Conservation (phyloP, 1,139 yeast species). For the Yamadazyma blattariae region DNA sequence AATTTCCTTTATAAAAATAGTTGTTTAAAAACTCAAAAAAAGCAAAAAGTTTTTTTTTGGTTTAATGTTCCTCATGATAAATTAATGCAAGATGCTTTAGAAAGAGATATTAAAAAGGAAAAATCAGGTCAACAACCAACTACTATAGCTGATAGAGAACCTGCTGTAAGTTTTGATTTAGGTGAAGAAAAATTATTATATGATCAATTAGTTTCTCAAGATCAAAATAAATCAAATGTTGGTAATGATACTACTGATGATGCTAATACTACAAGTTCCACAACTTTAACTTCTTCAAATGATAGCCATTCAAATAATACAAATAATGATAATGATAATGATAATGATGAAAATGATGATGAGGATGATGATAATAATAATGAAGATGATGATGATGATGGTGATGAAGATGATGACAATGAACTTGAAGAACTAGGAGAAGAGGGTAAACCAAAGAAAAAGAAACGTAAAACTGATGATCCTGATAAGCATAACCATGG, state of each 20-base stretch:
- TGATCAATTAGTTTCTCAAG: constrained; percentile 49
- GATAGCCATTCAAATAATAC: constrained; percentile 1
- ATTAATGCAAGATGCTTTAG: constrained; percentile 89
- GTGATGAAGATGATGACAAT: too few relatives aligned
- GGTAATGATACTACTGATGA: constrained; percentile 9
- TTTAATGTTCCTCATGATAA: constrained; percentile 94
- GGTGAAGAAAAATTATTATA: constrained; percentile 46
- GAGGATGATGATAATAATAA: not conserved
- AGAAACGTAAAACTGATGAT: too few relatives aligned
- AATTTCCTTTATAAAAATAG: constrained; percentile 82
- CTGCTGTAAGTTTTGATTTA: constrained; percentile 60
- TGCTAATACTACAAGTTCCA: constrained; percentile 9
- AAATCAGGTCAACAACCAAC: constrained; percentile 54
- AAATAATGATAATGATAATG: not conserved
- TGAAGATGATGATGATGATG: too few relatives aligned
- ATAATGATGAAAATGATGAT: not conserved
- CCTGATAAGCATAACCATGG: too few relatives aligned
- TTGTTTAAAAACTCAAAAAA: constrained; percentile 91
- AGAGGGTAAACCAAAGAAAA: too few relatives aligned
- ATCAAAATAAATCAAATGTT: constrained; percentile 24
- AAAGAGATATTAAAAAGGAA: constrained; percentile 87
- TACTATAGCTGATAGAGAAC: constrained; percentile 57
- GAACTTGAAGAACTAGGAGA: too few relatives aligned
- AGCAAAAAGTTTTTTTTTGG: constrained; percentile 97
- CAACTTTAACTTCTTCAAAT: constrained; percentile 3